These are phyloP conservation scores for Fusarium fujikuroi DNA, from an alignment of 2,329 filamentous ascomycete species.

Conservation along the genomic window DNA sequence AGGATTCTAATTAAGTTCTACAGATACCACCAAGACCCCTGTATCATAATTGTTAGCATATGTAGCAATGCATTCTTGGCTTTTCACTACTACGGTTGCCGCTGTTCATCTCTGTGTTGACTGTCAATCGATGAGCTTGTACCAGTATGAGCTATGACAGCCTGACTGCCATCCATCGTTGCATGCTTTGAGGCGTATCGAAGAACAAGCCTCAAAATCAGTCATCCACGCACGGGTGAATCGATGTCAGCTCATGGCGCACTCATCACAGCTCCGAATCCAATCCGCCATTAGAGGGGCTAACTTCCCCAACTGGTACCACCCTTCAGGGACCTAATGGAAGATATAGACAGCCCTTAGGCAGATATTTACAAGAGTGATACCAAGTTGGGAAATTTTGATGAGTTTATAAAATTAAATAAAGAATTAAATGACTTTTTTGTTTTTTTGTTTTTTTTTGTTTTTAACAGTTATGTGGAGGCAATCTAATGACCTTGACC, in stretches of 20 bases:
- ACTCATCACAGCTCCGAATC: neutral
- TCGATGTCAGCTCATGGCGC: neutral
- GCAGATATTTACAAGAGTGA: neutral
- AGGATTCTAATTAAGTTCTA: constrained; percentile 26
- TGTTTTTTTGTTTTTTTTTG: too few relatives aligned
- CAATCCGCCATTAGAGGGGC: neutral
- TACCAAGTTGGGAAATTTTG: neutral
- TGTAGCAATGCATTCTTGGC: constrained; percentile 18
- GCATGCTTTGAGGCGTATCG: neutral
- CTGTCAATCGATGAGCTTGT: neutral
- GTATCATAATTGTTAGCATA: constrained; percentile 14
- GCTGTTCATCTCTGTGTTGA: neutral
- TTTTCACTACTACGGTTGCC: neutral
- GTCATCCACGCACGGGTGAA: neutral
- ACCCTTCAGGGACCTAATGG: too few relatives aligned
- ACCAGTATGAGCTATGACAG: neutral
- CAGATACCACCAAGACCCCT: constrained; percentile 9
- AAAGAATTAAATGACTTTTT: too few relatives aligned
- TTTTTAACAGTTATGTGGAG: accelerated
- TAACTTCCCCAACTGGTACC: neutral
- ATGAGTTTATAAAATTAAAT: neutral
- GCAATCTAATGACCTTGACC: neutral
- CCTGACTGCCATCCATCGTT: too few relatives aligned
- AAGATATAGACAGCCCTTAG: neutral
- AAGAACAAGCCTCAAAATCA: neutral